Conservation (phyloP, 805 yeast genomes). For the Cyberlindnera maritima region DNA sequence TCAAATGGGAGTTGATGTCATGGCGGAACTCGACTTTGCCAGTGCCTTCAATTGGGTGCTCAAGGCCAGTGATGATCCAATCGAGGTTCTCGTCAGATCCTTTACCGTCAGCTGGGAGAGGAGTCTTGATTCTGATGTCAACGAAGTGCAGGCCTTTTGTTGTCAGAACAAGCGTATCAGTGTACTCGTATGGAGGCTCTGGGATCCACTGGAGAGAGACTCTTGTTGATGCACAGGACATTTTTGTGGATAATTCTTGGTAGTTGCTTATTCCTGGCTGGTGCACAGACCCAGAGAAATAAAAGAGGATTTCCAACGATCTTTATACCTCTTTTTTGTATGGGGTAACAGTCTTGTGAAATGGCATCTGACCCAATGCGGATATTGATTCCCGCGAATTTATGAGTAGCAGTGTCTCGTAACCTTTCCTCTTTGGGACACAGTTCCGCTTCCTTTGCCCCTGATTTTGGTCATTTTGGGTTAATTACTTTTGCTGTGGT, state of each 20-base stretch:
- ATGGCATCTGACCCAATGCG: constrained; percentile 1
- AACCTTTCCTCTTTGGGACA: constrained; percentile 4
- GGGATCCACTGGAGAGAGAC: constrained; percentile 53
- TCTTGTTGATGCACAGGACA: constrained; percentile 39
- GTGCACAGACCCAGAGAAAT: no score
- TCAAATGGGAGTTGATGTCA: constrained; percentile 24
- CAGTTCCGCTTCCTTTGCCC: not conserved
- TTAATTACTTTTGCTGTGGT: no score
- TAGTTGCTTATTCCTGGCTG: no score
- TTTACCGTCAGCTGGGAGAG: constrained; percentile 8
- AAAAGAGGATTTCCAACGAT: not conserved
- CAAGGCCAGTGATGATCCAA: constrained; percentile 34
- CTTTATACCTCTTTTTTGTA: not conserved
- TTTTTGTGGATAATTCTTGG: constrained; percentile 1
- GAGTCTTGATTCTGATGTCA: constrained; percentile 38
- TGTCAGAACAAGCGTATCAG: constrained; percentile 47
- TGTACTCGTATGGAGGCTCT: constrained; percentile 37
- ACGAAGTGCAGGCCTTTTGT: constrained; percentile 45
- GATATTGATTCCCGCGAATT: constrained; percentile 9
- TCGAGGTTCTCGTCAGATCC: constrained; percentile 18
- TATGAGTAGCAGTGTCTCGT: not conserved
- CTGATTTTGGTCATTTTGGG: no score
- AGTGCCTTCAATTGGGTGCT: constrained; percentile 21
- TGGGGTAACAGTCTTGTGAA: no score
- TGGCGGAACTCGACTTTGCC: constrained; percentile 24